A percentile compares a stretch with the other conserved stretches of the same genome.
These are phyloP conservation scores for Crucihimalaya himalaica DNA, from an alignment of 345 rosid species.

Conservation along the genomic window DNA sequence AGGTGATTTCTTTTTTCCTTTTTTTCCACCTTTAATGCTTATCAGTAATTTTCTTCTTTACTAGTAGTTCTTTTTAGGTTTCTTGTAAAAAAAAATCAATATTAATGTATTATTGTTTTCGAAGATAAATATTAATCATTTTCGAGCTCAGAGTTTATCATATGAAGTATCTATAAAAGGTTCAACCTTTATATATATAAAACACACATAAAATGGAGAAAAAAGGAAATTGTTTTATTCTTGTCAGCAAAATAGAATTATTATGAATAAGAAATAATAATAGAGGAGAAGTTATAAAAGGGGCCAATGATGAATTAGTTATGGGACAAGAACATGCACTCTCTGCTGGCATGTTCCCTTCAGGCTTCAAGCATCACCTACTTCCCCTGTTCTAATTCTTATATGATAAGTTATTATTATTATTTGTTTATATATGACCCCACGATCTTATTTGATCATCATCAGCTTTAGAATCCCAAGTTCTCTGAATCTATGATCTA, in stretches of 20 bases:
- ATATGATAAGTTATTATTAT: neutral
- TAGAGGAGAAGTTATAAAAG: constrained; percentile 34
- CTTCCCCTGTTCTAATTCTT: constrained; percentile 26
- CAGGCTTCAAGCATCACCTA: constrained; percentile 36
- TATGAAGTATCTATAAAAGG: neutral
- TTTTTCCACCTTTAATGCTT: neutral
- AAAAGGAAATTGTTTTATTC: neutral
- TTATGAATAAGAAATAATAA: constrained; percentile 6
- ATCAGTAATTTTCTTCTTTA: constrained; percentile 17
- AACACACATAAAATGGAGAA: neutral
- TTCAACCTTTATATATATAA: neutral
- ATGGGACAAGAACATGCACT: constrained; percentile 38
- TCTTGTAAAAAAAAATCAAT: constrained; percentile 18
- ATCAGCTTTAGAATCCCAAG: constrained; percentile 30
- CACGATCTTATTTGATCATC: constrained; percentile 31
- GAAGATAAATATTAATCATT: neutral
- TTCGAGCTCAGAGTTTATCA: neutral
- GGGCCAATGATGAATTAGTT: constrained; percentile 42
- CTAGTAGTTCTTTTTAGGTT: neutral
- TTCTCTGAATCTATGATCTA: constrained; percentile 34
- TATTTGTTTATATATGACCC: constrained; percentile 22
- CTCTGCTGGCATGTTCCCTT: constrained; percentile 41
- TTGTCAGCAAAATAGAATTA: neutral
- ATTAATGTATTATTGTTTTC: constrained; percentile 17
- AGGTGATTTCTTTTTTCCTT: constrained; percentile 29